These are phyloP conservation scores for Primulina tabacum DNA, from an alignment of 257 asterid species.

Conservation along the genomic window DNA sequence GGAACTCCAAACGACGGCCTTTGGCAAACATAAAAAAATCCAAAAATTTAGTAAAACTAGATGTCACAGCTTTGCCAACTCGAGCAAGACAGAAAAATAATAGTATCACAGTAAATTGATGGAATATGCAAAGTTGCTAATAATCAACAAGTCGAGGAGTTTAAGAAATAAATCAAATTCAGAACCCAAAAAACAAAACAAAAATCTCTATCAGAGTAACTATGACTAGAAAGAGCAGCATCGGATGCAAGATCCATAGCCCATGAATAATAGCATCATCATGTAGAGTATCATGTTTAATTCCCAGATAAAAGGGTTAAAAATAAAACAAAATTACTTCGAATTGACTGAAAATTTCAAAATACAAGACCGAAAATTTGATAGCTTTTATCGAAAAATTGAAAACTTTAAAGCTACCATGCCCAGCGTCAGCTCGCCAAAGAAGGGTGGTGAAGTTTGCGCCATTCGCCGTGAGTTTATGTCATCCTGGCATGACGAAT, in stretches of 20 bases:
- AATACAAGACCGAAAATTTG: too few relatives aligned
- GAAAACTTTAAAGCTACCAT: background rate
- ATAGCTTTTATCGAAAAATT: background rate
- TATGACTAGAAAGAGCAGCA: slow-evolving; percentile 39
- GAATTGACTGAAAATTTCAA: background rate
- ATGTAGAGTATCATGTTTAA: slow-evolving; percentile 30
- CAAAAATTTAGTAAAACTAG: too few relatives aligned
- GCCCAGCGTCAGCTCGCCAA: background rate
- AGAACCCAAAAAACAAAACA: background rate
- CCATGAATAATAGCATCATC: slow-evolving; percentile 35
- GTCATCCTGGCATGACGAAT: background rate
- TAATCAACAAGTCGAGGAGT: too few relatives aligned
- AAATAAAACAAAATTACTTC: too few relatives aligned
- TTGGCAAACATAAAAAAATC: too few relatives aligned
- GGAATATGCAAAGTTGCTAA: too few relatives aligned
- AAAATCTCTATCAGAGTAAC: slow-evolving; percentile 48
- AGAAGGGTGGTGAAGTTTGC: background rate
- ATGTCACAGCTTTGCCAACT: too few relatives aligned
- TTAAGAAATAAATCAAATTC: background rate
- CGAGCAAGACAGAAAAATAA: too few relatives aligned
- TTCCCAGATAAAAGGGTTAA: background rate
- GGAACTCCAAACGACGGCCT: too few relatives aligned
- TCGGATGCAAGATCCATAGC: slow-evolving; percentile 38
- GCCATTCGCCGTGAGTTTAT: background rate
- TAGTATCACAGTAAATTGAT: too few relatives aligned